Percentiles rank a stretch among this genome's conserved stretches.
Evolutionary conservation across 2,329 filamentous ascomycete genomes (phyloP).

Genomic region (Cordyceps cicadae): DNA sequence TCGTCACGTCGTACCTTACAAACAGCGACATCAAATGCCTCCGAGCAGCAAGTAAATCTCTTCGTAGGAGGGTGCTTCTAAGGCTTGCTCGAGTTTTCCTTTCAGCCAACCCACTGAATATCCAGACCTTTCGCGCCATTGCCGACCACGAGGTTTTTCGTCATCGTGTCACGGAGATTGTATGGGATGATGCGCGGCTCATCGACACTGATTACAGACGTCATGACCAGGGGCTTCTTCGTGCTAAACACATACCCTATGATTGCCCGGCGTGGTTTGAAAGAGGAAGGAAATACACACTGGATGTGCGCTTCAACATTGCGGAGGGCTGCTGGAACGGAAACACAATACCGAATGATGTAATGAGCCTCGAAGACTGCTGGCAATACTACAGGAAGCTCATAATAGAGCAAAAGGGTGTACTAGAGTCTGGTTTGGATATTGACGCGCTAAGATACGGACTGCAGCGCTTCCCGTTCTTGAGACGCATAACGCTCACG

Average conservation of each 20-base stretch:
- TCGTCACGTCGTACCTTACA: slow-evolving; percentile 20
- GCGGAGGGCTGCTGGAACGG: neutral
- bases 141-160: slow-evolving; percentile 26
- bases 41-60: slow-evolving; percentile 26
- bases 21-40: slow-evolving; percentile 22
- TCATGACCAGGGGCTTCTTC: neutral
- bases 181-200: slow-evolving; percentile 27
- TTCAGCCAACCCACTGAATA: slow-evolving; percentile 29
- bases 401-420: neutral
- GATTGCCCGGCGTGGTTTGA: neutral
- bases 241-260: neutral
- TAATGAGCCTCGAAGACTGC: neutral
- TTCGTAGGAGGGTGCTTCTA: slow-evolving; percentile 25
- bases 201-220: neutral
- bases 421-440: neutral
- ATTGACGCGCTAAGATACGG: neutral
- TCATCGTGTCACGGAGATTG: slow-evolving; percentile 25
- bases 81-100: slow-evolving; percentile 26
- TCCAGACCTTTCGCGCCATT: slow-evolving; percentile 28
- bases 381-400: neutral
- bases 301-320: neutral
- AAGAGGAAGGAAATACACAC: neutral
- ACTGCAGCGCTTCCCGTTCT: neutral
- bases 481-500: neutral
- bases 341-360: neutral